A percentile compares a stretch with the other conserved stretches of the same genome.
Conservation (phyloP, 2,329 filamentous ascomycete species). For the Botrytis pseudocinerea region DNA sequence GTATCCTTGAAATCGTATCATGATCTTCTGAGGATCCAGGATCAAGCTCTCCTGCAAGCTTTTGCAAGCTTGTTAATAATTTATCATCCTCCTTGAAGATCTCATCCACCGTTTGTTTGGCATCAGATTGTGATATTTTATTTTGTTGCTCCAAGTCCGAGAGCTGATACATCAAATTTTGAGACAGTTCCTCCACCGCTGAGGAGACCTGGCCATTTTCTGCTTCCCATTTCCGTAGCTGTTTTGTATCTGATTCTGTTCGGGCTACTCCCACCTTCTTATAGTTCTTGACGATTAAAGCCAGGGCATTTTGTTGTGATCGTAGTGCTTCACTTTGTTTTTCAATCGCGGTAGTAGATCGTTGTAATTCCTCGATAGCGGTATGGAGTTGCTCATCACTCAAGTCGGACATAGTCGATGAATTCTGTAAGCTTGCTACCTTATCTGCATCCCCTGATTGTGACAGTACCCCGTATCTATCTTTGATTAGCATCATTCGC, state of each 20-base stretch:
- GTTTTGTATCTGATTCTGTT: slow-evolving; percentile 44
- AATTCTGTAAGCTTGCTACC: slow-evolving; percentile 48
- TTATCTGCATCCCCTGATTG: slow-evolving; percentile 50
- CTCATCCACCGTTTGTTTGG: slow-evolving; percentile 52
- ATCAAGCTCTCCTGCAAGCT: slow-evolving; percentile 62
- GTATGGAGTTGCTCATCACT: slow-evolving; percentile 59
- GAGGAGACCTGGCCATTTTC: slow-evolving; percentile 47
- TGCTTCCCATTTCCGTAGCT: slow-evolving; percentile 45
- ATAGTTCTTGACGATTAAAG: slow-evolving; percentile 51
- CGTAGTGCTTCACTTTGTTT: slow-evolving; percentile 63
- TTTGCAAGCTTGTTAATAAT: slow-evolving; percentile 64
- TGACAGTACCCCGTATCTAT: slow-evolving; percentile 54
- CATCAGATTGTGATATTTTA: slow-evolving; percentile 46
- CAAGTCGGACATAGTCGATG: slow-evolving; percentile 52
- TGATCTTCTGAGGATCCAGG: slow-evolving; percentile 54
- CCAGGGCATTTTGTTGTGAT: slow-evolving; percentile 62
- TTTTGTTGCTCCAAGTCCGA: slow-evolving; percentile 54
- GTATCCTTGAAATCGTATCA: slow-evolving; percentile 56
- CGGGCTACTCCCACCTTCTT: slow-evolving; percentile 43
- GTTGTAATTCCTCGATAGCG: slow-evolving; percentile 64
- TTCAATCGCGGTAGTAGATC: slow-evolving; percentile 63
- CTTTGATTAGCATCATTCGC: slow-evolving; percentile 19
- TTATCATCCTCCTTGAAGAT: slow-evolving; percentile 64
- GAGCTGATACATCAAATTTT: slow-evolving; percentile 49
- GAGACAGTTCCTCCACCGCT: slow-evolving; percentile 51